Evolutionary conservation across 176 grass and related monocot genomes (phyloP), one percentile per base, ranked within the genome.

Genomic region (Aechmea fasciata): DNA sequence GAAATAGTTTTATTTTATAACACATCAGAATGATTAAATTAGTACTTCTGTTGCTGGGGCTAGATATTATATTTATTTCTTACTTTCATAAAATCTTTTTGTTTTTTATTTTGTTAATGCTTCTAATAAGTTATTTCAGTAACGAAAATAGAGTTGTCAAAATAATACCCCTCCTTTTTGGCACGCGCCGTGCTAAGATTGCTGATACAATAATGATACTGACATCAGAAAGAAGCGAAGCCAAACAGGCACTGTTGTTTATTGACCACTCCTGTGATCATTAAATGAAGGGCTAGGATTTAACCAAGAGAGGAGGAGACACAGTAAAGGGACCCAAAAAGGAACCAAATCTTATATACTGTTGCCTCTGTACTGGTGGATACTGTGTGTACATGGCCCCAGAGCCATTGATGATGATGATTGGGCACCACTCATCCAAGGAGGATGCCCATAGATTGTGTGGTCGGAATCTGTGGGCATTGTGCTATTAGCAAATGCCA

Each of bases 281-380:
- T 73, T 49, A 68, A 65, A 71, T 84, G 67, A 66, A 28, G 48
- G 15, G 22, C 22, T 48, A 62, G 29, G 71, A 73, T 61, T 10
- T 59, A 15, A 18, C 55, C 15, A 61, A 7, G 9, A n/a, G 20
- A 20, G 55, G 20, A 61, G 52, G 15, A 61, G 55, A 61, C 55
- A 10, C 22, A 41, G 33, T 19, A 20, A 55, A 61, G 55, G 20
- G 59, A 47, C 62, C 63, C 73, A 73, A 41, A 41, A 41, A 7
- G 72, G 71, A 80, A 52, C 73, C 83, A 85, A 83, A 90, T 77
- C 70, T 80, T 65, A 61, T 51, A 62, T 70, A 72, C 49, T 68
- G 49, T 83, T 78, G 69, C 83, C 82, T 57, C 73, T 72, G 53
- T 75, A 19, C 52, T 49, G 25, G 26, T 15, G 62, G 52, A 75